Conservation (phyloP, 345 rosid genomes). For the Cardamine resedifolia region DNA sequence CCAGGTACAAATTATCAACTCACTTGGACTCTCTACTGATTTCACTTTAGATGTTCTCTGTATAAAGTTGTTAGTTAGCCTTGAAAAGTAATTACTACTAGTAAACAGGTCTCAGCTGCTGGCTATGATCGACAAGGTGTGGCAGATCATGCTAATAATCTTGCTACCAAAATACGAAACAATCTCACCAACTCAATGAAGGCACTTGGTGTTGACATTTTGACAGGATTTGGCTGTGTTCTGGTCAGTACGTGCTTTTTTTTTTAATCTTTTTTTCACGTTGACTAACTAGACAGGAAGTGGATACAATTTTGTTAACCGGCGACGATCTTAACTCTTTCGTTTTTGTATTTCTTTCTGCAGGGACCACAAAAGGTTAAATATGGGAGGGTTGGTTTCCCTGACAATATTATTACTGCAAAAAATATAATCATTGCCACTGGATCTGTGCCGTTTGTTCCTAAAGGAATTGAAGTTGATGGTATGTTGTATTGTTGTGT, state of each 20-base stretch:
- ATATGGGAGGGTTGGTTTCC: constrained; percentile 62
- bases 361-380: constrained; percentile 95
- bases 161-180: constrained; percentile 84
- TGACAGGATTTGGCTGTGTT: constrained; percentile 82
- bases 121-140: constrained; percentile 94
- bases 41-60: background rate
- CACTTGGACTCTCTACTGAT: background rate
- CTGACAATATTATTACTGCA: constrained; percentile 66
- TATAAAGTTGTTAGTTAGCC: background rate
- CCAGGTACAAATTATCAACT: constrained; percentile 53
- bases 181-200: constrained; percentile 93
- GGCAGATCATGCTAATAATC: constrained; percentile 94
- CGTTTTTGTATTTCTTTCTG: constrained; percentile 21
- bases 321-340: background rate
- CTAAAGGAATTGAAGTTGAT: constrained; percentile 98
- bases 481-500: constrained; percentile 53
- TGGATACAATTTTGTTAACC: background rate
- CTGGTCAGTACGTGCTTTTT: constrained; percentile 53
- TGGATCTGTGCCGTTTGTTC: constrained; percentile 97
- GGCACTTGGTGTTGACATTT: constrained; percentile 91
- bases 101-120: constrained; percentile 78
- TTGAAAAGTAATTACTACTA: background rate
- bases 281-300: background rate
- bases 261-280: background rate
- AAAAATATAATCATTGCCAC: constrained; percentile 89